Percentiles rank a stretch among this genome's conserved stretches.
phyloP scores from a whole-genome alignment of 2,329 filamentous ascomycete genomes.

The Blumeriella jaapii region DNA sequence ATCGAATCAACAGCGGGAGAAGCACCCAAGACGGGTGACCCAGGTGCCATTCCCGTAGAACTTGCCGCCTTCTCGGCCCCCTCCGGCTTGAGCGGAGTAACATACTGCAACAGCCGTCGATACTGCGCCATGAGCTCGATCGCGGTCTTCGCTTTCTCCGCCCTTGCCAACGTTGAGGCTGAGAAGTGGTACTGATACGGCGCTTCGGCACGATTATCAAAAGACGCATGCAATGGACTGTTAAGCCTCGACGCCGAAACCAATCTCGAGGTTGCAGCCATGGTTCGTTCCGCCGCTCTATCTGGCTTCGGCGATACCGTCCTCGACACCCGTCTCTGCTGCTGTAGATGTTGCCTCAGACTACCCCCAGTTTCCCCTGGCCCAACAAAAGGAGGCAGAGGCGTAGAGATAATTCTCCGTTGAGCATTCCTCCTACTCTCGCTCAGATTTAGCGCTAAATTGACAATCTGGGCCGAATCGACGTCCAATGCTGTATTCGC shows the following conservation, averaged over 20 bases:
- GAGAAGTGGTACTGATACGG: constrained; percentile 61
- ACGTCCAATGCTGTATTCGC: constrained; percentile 40
- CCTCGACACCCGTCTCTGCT: constrained; percentile 52
- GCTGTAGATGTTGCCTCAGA: constrained; percentile 58
- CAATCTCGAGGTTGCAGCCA: constrained; percentile 28
- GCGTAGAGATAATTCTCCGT: constrained; percentile 40
- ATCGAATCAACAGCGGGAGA: constrained; percentile 5
- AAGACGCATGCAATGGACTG: too few relatives aligned
- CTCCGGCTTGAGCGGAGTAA: constrained; percentile 58
- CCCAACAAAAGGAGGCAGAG: constrained; percentile 33
- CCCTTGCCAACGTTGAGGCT: constrained; percentile 66
- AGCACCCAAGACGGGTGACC: constrained; percentile 23
- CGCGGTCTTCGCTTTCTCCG: constrained; percentile 72
- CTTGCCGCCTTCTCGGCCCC: constrained; percentile 29
- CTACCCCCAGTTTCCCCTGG: constrained; percentile 43
- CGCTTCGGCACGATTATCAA: too few relatives aligned
- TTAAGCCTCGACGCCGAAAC: constrained; percentile 30
- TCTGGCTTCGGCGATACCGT: constrained; percentile 48
- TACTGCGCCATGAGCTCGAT: constrained; percentile 83
- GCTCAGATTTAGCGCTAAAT: constrained; percentile 80
- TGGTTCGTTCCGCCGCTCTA: constrained; percentile 26
- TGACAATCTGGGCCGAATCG: constrained; percentile 82
- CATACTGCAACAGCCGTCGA: constrained; percentile 61
- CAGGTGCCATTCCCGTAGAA: constrained; percentile 27
- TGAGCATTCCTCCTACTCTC: constrained; percentile 61